Conservation (phyloP, 202 grass and related monocot genomes). For the Saccharum hybrid region DNA sequence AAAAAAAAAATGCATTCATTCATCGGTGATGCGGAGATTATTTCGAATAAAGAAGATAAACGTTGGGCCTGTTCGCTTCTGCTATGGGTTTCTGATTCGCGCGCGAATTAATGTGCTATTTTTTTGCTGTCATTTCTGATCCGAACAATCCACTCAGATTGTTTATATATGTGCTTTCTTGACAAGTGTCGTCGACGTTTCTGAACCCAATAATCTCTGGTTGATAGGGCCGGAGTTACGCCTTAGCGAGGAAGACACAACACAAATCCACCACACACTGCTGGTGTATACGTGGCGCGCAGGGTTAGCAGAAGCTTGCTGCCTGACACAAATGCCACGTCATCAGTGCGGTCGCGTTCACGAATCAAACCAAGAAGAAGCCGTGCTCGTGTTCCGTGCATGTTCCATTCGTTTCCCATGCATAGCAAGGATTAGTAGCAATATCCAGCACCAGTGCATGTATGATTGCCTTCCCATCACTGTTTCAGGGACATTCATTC, state of each 20-base stretch:
- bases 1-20: too few relatives aligned
- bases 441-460: not conserved
- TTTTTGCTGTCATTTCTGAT: too few relatives aligned
- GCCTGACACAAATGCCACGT: not conserved
- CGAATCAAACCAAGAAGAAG: not conserved
- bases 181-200: too few relatives aligned
- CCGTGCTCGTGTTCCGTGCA: not conserved
- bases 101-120: too few relatives aligned
- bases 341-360: not conserved
- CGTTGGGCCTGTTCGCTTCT: too few relatives aligned
- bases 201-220: too few relatives aligned
- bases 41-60: too few relatives aligned
- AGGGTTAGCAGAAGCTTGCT: not conserved
- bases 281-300: not conserved
- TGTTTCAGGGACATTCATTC: not conserved
- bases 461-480: conserved; percentile 1
- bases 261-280: not conserved
- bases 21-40: too few relatives aligned
- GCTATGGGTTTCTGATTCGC: too few relatives aligned
- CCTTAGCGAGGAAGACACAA: not conserved
- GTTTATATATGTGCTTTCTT: too few relatives aligned
- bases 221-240: not conserved
- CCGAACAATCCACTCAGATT: too few relatives aligned
- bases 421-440: not conserved
- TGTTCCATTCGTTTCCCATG: not conserved